These are phyloP conservation scores for Cytospora paraplurivora DNA, from an alignment of 2,329 filamentous ascomycete species.

Conservation along the genomic window DNA sequence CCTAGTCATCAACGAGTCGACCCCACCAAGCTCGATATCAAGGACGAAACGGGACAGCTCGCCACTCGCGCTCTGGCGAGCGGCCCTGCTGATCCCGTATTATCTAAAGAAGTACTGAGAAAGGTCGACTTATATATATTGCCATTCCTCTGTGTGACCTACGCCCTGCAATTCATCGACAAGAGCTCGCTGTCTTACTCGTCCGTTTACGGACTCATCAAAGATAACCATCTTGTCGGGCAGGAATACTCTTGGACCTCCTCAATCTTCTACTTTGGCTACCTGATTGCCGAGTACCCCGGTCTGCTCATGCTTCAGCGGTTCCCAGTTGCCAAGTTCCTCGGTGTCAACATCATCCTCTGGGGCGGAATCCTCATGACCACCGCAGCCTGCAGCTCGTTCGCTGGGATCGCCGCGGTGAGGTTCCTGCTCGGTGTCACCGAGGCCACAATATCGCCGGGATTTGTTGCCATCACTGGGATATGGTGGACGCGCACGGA, in stretches of 20 bases:
- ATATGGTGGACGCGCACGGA: constrained; percentile 45
- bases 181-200: constrained; percentile 35
- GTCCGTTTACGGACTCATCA: constrained; percentile 34
- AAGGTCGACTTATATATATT: constrained; percentile 33
- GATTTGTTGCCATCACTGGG: constrained; percentile 42
- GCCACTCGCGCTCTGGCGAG: constrained; percentile 40
- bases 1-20: neutral
- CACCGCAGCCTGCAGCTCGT: constrained; percentile 39
- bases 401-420: constrained; percentile 38
- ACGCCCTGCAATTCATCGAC: constrained; percentile 35
- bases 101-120: constrained; percentile 31
- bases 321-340: constrained; percentile 29
- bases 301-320: constrained; percentile 10
- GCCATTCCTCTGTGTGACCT: constrained; percentile 35
- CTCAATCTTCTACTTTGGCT: constrained; percentile 36
- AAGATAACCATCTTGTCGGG: constrained; percentile 31
- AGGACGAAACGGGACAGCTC: constrained; percentile 34
- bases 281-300: constrained; percentile 36
- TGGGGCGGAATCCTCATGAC: constrained; percentile 39
- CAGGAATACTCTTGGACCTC: constrained; percentile 34
- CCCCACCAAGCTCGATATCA: constrained; percentile 13
- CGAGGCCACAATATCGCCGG: constrained; percentile 39
- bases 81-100: constrained; percentile 32
- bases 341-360: constrained; percentile 35
- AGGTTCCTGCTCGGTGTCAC: constrained; percentile 43